A percentile compares a stretch with the other conserved stretches of the same genome.
phyloP scores from a whole-genome alignment of 441 rosid genomes.

The Codiaeum variegatum region DNA sequence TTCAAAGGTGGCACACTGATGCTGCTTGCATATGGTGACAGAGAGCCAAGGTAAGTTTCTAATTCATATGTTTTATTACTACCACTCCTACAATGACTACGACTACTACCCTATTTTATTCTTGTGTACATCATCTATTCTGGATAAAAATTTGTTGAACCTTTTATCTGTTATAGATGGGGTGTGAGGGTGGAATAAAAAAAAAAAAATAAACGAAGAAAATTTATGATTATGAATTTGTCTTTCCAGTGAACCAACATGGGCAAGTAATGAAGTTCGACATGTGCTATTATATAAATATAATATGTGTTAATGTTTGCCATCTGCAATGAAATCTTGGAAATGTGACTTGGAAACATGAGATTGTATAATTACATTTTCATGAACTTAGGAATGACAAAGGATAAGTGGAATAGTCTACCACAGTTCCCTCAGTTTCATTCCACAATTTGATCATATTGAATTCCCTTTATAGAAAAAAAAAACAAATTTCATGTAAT shows the following conservation, averaged over 20 bases:
- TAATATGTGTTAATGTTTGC: not conserved
- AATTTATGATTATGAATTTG: not conserved
- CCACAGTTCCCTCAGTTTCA: not conserved
- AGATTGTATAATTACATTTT: not conserved
- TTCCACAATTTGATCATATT: not conserved
- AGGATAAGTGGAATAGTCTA: not conserved
- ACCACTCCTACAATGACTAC: no score
- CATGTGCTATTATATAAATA: not conserved
- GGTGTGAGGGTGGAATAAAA: no score
- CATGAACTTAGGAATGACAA: not conserved
- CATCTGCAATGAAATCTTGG: conserved; percentile 4
- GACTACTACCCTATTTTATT: no score
- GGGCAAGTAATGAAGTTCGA: not conserved
- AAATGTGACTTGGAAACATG: not conserved
- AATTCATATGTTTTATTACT: not conserved
- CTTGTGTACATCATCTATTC: not conserved
- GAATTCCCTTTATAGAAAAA: not conserved
- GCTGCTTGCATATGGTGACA: conserved; percentile 91
- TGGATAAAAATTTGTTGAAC: conserved; percentile 3
- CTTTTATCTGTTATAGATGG: not conserved
- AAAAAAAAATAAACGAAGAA: no score
- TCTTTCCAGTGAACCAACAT: not conserved
- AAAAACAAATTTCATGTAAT: not conserved
- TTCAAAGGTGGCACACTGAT: conserved; percentile 82
- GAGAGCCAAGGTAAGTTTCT: conserved; percentile 74